phyloP scores from a whole-genome alignment of 768 basidiomycete genomes.

The Naganishia randhawae region DNA sequence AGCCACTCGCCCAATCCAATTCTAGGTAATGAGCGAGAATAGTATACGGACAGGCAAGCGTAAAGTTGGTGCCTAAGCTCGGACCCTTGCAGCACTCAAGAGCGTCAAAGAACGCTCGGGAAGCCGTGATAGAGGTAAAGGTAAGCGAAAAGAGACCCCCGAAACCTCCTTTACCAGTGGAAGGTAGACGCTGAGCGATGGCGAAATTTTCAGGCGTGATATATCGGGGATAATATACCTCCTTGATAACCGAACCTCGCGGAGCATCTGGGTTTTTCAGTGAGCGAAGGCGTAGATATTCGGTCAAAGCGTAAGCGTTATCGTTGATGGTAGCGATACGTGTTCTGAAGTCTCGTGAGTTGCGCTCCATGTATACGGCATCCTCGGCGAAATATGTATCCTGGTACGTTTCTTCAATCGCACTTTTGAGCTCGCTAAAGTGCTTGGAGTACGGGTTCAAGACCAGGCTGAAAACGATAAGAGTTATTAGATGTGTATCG shows the following conservation, averaged over 20 bases:
- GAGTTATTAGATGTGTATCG: neutral
- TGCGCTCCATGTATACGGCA: conserved; percentile 94
- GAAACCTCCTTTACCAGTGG: conserved; percentile 59
- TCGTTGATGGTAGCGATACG: conserved; percentile 72
- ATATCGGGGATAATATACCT: conserved; percentile 87
- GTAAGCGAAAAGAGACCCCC: conserved; percentile 85
- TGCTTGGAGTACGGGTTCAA: conserved; percentile 74
- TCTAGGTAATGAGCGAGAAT: conserved; percentile 86
- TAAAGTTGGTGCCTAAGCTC: conserved; percentile 81
- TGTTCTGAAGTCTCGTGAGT: conserved; percentile 82
- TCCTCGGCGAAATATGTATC: conserved; percentile 87
- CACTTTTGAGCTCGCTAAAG: conserved; percentile 64
- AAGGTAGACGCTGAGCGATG: conserved; percentile 59
- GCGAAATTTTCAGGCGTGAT: conserved; percentile 66
- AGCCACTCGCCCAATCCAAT: conserved; percentile 83
- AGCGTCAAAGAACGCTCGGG: conserved; percentile 76
- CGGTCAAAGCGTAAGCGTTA: conserved; percentile 78
- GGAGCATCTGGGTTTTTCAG: conserved; percentile 29
- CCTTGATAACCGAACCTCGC: conserved; percentile 60
- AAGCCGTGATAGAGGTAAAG: conserved; percentile 67
- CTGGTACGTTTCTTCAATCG: conserved; percentile 64
- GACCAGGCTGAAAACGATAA: conserved; percentile 63
- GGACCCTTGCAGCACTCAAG: conserved; percentile 85
- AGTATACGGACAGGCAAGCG: conserved; percentile 87
- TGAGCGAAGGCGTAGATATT: conserved; percentile 64